phyloP scores from a whole-genome alignment of 371 early-diverging fungal species.

The Blyttiomyces sp. region DNA sequence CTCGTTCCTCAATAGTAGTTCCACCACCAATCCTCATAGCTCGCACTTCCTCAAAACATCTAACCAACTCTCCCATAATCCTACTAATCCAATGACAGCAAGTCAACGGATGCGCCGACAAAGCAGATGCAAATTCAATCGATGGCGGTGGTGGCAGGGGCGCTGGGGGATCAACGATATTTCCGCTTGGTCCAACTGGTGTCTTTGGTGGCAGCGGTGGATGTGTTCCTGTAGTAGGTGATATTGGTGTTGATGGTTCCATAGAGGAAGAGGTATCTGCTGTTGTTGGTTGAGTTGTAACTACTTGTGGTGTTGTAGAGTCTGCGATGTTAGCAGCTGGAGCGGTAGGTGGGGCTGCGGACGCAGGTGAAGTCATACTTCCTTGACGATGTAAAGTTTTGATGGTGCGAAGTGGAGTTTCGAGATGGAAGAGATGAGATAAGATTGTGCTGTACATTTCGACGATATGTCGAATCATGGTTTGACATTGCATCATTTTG shows the following conservation, averaged over 20 bases:
- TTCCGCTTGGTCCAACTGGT: neutral
- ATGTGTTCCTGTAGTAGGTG: too few species aligned
- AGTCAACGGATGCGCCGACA: constrained; percentile 33
- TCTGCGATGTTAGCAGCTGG: too few species aligned
- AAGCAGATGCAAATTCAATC: neutral
- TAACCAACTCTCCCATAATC: constrained; percentile 29
- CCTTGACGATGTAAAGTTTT: too few species aligned
- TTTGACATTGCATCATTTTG: constrained; percentile 72
- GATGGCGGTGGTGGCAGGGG: neutral
- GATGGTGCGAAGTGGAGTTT: constrained; percentile 1
- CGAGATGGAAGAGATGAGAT: constrained; percentile 52
- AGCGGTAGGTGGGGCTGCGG: too few species aligned
- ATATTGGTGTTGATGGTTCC: too few species aligned
- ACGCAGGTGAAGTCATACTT: too few species aligned
- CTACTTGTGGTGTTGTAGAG: too few species aligned
- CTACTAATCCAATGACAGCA: constrained; percentile 30
- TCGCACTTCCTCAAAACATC: constrained; percentile 24
- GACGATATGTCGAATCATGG: constrained; percentile 73
- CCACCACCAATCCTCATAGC: constrained; percentile 27
- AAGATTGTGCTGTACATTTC: constrained; percentile 60
- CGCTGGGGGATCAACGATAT: neutral
- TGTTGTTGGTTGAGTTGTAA: too few species aligned
- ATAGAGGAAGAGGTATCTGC: too few species aligned
- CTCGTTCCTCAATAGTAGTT: constrained; percentile 22
- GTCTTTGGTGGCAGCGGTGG: too few species aligned